Percentiles rank a stretch among this genome's conserved stretches.
These are phyloP conservation scores for Trichoderma koningii DNA, from an alignment of 2,329 filamentous ascomycete species.

Conservation along the genomic window DNA sequence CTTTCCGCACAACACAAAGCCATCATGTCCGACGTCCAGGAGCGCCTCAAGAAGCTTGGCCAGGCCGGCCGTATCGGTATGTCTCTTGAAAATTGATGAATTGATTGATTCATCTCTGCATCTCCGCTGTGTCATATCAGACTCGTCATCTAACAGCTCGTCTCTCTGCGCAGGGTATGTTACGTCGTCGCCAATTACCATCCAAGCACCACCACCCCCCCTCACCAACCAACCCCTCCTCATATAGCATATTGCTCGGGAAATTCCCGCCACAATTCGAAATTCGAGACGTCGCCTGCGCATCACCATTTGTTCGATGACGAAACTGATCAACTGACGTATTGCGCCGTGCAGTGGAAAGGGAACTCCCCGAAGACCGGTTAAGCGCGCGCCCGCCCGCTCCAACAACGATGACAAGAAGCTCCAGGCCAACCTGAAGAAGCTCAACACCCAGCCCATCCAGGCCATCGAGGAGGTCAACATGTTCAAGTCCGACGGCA, in stretches of 20 bases:
- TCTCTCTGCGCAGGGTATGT: constrained; percentile 42
- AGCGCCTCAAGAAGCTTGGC: constrained; percentile 62
- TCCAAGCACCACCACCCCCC: background rate
- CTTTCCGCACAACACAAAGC: constrained; percentile 33
- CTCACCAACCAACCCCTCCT: background rate
- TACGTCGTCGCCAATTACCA: too few species aligned
- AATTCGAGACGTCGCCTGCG: background rate
- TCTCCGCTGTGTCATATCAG: background rate
- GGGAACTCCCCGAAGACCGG: constrained; percentile 95
- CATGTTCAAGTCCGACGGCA: constrained; percentile 99
- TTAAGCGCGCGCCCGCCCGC: constrained; percentile 95
- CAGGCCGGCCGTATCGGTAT: constrained; percentile 65
- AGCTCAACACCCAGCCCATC: constrained; percentile 99
- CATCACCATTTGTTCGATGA: constrained; percentile 28
- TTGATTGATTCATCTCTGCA: too few species aligned
- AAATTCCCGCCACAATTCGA: background rate
- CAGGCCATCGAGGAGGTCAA: constrained; percentile 99
- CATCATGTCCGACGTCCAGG: constrained; percentile 59
- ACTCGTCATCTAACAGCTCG: constrained; percentile 8
- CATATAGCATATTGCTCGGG: background rate
- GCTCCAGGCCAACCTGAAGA: constrained; percentile 95
- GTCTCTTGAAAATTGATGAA: too few species aligned
- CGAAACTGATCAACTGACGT: constrained; percentile 23
- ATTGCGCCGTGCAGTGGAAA: constrained; percentile 67
- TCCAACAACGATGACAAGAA: constrained; percentile 99